Evolutionary conservation across 31 red algal genomes (phyloP).

Genomic region (Pterothamnion heteromorphum): DNA sequence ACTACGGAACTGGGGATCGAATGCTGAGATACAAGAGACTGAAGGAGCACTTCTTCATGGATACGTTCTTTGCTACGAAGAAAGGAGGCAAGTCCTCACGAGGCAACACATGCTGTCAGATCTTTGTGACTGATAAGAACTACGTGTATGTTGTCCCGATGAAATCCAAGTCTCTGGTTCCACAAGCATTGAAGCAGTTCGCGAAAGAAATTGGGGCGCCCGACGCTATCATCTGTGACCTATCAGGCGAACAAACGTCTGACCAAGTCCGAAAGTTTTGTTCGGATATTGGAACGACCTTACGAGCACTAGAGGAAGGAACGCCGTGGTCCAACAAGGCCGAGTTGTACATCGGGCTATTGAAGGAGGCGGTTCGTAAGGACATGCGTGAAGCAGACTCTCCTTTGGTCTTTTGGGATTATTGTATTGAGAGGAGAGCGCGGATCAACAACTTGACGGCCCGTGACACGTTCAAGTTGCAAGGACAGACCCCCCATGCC

Average conservation of each 20-base stretch:
- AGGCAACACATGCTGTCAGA: neutral
- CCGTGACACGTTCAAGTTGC: neutral
- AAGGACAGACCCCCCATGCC: neutral
- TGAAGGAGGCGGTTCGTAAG: neutral
- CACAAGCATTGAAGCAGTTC: neutral
- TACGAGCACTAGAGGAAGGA: neutral
- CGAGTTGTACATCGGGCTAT: neutral
- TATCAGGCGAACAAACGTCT: neutral
- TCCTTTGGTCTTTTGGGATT: neutral
- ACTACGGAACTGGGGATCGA: neutral
- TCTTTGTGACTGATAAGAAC: neutral
- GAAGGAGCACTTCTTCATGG: neutral
- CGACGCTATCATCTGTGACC: neutral
- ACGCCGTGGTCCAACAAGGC: neutral
- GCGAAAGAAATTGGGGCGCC: neutral
- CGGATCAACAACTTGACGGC: neutral
- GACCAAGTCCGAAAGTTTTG: neutral
- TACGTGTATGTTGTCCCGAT: neutral
- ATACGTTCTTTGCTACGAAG: neutral
- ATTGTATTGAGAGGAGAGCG: neutral
- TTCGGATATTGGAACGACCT: neutral
- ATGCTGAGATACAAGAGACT: neutral
- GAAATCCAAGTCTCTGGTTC: neutral
- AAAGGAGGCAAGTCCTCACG: neutral
- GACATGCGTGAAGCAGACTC: neutral